These are phyloP conservation scores for Fusarium verrucosum DNA, from an alignment of 2,329 filamentous ascomycete species.

Conservation along the genomic window DNA sequence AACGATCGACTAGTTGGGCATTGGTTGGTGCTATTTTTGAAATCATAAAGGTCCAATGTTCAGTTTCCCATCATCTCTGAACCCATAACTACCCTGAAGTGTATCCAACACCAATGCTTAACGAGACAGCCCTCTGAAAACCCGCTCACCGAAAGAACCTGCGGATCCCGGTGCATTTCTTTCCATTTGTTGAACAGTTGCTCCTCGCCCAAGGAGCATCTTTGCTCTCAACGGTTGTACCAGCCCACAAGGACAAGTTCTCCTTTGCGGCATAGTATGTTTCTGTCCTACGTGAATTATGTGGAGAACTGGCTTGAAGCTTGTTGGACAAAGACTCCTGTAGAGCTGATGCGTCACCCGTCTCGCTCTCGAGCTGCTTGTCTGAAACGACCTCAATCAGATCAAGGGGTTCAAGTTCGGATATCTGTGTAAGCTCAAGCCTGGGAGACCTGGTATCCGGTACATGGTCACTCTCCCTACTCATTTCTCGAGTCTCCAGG, in stretches of 20 bases:
- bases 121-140: not conserved
- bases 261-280: constrained; percentile 16
- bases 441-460: not conserved
- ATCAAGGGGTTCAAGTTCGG: constrained; percentile 9
- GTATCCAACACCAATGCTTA: constrained; percentile 1
- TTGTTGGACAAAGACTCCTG: constrained; percentile 18
- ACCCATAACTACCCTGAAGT: not conserved
- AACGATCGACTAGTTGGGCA: not conserved
- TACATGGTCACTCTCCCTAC: constrained; percentile 1
- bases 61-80: not conserved
- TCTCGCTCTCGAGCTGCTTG: not conserved
- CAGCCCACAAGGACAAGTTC: constrained; percentile 5
- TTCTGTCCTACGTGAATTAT: constrained; percentile 4
- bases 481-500: constrained; percentile 11
- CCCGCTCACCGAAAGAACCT: constrained; percentile 55
- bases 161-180: constrained; percentile 52
- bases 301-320: constrained; percentile 6
- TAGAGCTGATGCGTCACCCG: not conserved
- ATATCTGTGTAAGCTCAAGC: constrained; percentile 10
- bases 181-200: not conserved
- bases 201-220: constrained; percentile 52
- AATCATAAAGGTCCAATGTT: not conserved
- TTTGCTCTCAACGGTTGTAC: constrained; percentile 35
- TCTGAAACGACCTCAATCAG: constrained; percentile 7
- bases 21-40: not conserved